These are phyloP conservation scores for Brettanomyces bruxellensis DNA, from an alignment of 805 yeast genomes.

Conservation along the genomic window DNA sequence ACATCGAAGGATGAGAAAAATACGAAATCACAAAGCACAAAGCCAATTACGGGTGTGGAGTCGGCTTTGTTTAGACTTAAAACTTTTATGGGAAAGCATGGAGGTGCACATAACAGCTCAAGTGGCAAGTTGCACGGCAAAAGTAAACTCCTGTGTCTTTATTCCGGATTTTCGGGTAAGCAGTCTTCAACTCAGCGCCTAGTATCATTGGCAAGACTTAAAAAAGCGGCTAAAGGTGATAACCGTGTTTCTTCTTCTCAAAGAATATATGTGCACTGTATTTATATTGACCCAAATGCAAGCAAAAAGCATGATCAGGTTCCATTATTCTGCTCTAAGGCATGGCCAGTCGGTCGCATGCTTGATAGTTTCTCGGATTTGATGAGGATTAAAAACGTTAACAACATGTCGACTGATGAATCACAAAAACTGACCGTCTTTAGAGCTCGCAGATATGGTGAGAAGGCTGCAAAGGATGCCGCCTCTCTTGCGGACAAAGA, in stretches of 20 bases:
- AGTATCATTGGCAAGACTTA: slow-evolving; percentile 31
- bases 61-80: slow-evolving; percentile 10
- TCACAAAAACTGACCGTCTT: slow-evolving; percentile 40
- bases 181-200: slow-evolving; percentile 9
- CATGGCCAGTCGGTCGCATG: slow-evolving; percentile 54
- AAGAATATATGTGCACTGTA: slow-evolving; percentile 41
- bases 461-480: slow-evolving; percentile 4
- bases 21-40: not conserved
- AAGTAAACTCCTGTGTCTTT: not conserved
- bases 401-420: slow-evolving; percentile 35
- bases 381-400: slow-evolving; percentile 38
- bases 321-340: slow-evolving; percentile 38
- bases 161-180: not conserved
- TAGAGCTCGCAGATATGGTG: slow-evolving; percentile 21
- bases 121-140: not conserved
- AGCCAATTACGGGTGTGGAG: slow-evolving; percentile 5
- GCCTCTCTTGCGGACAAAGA: slow-evolving; percentile 11
- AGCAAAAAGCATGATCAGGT: not conserved
- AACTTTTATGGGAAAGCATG: not conserved
- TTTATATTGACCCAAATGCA: slow-evolving; percentile 28
- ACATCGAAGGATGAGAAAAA: not conserved
- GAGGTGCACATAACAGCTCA: not conserved
- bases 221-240: slow-evolving; percentile 45
- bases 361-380: slow-evolving; percentile 43
- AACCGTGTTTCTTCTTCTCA: slow-evolving; percentile 31